Evolutionary conservation across 345 rosid species (phyloP).

Genomic region (Acer yangbiense): DNA sequence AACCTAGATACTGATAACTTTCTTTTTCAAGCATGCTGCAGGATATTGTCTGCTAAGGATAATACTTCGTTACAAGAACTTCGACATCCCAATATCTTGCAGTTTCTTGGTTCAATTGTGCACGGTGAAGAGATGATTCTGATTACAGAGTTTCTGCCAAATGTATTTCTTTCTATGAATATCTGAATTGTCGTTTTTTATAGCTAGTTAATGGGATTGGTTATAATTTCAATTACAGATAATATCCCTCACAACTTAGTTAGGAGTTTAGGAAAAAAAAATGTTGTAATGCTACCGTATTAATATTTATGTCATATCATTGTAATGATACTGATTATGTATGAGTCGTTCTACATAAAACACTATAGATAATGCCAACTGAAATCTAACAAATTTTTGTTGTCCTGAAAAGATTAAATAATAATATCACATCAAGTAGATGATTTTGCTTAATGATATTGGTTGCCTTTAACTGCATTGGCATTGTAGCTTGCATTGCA

Average conservation of each 20-base stretch:
- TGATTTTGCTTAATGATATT: too few relatives aligned
- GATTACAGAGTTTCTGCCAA: conserved; percentile 56
- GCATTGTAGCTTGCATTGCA: too few relatives aligned
- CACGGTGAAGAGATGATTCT: conserved; percentile 56
- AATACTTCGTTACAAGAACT: conserved; percentile 54
- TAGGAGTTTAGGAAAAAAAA: background rate
- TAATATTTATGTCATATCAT: too few relatives aligned
- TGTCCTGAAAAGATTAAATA: too few relatives aligned
- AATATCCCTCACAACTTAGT: background rate
- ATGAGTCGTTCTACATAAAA: too few relatives aligned
- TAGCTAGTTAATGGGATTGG: background rate
- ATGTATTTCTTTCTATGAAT: conserved; percentile 28
- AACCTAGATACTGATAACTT: conserved; percentile 6
- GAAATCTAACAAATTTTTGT: too few relatives aligned
- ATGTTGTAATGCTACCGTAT: too few relatives aligned
- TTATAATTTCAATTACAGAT: background rate
- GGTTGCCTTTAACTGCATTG: too few relatives aligned
- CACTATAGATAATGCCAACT: too few relatives aligned
- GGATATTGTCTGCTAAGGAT: conserved; percentile 60
- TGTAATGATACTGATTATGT: too few relatives aligned
- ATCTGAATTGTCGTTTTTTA: background rate
- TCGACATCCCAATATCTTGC: conserved; percentile 66
- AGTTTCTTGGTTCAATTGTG: conserved; percentile 68
- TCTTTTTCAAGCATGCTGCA: conserved; percentile 23
- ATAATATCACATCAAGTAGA: too few relatives aligned